These are phyloP conservation scores for Solanum raphanifolium DNA, from an alignment of 257 asterid genomes.

Conservation along the genomic window DNA sequence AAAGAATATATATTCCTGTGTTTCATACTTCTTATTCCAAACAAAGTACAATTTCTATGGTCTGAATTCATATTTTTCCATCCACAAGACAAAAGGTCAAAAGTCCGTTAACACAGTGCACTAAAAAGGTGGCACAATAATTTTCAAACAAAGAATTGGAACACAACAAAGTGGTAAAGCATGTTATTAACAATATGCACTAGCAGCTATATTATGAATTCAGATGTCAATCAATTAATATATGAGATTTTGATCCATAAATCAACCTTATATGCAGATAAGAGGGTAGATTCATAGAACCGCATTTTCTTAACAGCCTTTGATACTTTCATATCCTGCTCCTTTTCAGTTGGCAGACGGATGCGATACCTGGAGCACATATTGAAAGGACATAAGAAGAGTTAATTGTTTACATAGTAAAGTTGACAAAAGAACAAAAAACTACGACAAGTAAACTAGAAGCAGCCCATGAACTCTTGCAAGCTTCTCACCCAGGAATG, in stretches of 20 bases:
- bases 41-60: neutral
- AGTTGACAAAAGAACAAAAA: neutral
- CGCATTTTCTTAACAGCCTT: conserved; percentile 74
- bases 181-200: neutral
- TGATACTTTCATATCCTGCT: conserved; percentile 88
- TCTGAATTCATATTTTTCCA: neutral
- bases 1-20: neutral
- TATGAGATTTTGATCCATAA: neutral
- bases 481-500: conserved; percentile 72
- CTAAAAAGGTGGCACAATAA: neutral
- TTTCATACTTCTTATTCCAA: neutral
- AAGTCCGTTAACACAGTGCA: neutral
- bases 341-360: conserved; percentile 93
- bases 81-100: neutral
- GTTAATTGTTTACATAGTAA: neutral
- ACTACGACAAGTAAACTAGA: neutral
- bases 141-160: neutral
- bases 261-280: conserved; percentile 77
- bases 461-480: neutral
- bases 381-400: conserved; percentile 7
- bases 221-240: neutral
- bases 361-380: conserved; percentile 66
- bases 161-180: neutral
- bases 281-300: conserved; percentile 65
- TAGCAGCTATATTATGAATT: neutral